Base-by-base conservation (phyloP, 2,329 filamentous ascomycete genomes). In the Alternaria ethzedia region DNA sequence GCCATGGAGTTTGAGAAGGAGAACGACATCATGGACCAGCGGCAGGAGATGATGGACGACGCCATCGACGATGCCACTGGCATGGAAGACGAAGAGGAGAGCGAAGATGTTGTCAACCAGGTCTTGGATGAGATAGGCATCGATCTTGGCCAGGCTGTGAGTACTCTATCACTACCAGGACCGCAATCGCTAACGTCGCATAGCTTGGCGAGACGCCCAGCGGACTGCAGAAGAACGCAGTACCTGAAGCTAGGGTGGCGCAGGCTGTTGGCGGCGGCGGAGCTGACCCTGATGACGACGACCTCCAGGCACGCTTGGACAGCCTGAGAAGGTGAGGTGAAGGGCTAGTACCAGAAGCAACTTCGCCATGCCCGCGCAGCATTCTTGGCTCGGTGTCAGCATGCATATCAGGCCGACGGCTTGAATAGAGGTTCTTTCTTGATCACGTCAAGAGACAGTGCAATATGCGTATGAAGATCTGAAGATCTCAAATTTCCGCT, bases 31-130 rank as follows among this genome's bases (percentile, higher is more conserved):
- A 99, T 99, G 96, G 96, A 99, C 73, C 94, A 98, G 82, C 88
- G 96, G 68, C 94, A 98, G 80, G 96, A 98, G 81, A 97, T 99
- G 92, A 98, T 99, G 96, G 95, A 98, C 78, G 96, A 98, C 81
- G 95, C 94, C 20, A 96, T 99, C 64, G 96, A 99, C 78, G 96
- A 99, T 79, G 94, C 95, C 54, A 97, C 96, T 74, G 96, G 96
- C 23, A 85, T 97, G 41, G 89, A 91, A 59, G 89, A 97, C 65
- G 96, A 99, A 76, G 96, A 97, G 73, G 96, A 98, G 80, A 93
- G 94, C 32, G 96, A 99, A 72, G 96, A 99, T 79, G 92, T 98
- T 12, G 94, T 99, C 32, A 96, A 97, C 74, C 94, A 97, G 81
- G 93, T 99, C 6, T 82, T 99, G 74, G 96, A 98, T 77, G 96